phyloP scores from a whole-genome alignment of 129 eudicot species.

The Helichrysum umbraculigerum region DNA sequence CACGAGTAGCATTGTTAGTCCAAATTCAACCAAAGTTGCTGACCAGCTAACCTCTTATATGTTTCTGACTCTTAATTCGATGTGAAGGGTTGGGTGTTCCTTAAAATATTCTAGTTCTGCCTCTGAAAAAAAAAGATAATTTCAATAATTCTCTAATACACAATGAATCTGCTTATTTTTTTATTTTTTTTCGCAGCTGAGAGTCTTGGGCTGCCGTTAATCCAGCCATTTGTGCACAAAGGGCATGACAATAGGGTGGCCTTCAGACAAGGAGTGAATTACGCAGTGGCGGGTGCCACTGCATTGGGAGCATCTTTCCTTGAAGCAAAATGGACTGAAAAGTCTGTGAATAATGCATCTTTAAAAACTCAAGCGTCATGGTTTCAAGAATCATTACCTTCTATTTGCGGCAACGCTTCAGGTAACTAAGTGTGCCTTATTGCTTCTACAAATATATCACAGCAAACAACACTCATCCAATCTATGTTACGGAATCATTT shows the following conservation, averaged over 20 bases:
- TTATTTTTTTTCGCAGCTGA: neutral
- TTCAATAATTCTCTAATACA: too few species aligned
- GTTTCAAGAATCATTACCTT: slow-evolving; percentile 36
- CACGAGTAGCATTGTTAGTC: too few species aligned
- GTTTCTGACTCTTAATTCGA: too few species aligned
- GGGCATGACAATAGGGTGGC: neutral
- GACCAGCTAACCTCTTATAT: too few species aligned
- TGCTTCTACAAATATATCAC: neutral
- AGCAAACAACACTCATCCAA: too few species aligned
- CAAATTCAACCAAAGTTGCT: too few species aligned
- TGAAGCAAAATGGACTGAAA: slow-evolving; percentile 28
- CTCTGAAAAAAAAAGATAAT: too few species aligned
- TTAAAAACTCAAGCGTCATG: slow-evolving; percentile 38
- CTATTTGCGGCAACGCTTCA: slow-evolving; percentile 29
- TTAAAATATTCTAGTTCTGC: too few species aligned
- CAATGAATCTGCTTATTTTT: too few species aligned
- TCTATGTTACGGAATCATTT: too few species aligned
- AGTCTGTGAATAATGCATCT: slow-evolving; percentile 34
- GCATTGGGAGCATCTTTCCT: slow-evolving; percentile 30
- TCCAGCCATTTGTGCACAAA: slow-evolving; percentile 35
- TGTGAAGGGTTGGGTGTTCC: too few species aligned
- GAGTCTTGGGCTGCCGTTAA: slow-evolving; percentile 10
- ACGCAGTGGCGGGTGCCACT: slow-evolving; percentile 40
- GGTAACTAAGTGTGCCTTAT: slow-evolving; percentile 11
- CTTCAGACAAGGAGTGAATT: slow-evolving; percentile 30